Evolutionary conservation across 352 stramenopile species (phyloP).

Genomic region (Pythium biforme): DNA sequence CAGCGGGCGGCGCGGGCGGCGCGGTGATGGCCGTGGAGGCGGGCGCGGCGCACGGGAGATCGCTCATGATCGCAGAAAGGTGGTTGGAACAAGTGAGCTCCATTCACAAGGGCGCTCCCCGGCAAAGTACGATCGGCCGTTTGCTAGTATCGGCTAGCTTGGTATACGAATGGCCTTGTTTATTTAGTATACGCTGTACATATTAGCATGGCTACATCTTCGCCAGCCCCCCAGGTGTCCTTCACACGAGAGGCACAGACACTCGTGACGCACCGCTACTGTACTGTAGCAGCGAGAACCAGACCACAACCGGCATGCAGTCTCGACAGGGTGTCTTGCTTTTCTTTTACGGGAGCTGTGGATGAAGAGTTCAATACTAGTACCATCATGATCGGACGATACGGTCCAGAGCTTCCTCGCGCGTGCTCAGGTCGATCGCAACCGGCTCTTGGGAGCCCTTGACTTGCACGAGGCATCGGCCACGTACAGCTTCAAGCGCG

Average conservation of each 20-base stretch:
- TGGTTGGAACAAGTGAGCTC: conserved; percentile 6
- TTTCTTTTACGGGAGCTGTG: no score
- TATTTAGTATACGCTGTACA: neutral
- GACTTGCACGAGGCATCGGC: neutral
- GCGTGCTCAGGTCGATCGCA: neutral
- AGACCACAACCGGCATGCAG: no score
- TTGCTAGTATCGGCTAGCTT: neutral
- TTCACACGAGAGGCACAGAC: neutral
- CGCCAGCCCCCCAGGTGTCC: neutral
- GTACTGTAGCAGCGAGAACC: neutral
- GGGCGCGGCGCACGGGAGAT: conserved; percentile 10
- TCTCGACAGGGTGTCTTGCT: no score
- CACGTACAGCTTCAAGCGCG: neutral
- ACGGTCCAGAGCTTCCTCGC: neutral
- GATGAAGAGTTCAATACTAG: no score
- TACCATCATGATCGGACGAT: no score
- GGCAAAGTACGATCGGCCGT: conserved; percentile 10
- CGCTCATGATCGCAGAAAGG: conserved; percentile 17
- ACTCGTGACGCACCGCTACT: neutral
- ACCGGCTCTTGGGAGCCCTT: neutral
- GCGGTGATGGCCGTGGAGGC: neutral
- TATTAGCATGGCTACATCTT: conserved; percentile 15
- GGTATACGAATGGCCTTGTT: no score
- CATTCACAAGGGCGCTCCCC: conserved; percentile 10
- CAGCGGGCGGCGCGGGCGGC: neutral